A percentile compares a stretch with the other conserved stretches of the same genome.
Evolutionary conservation across 371 early-diverging fungal genomes (phyloP).

Genomic region (Batkoa obscura): DNA sequence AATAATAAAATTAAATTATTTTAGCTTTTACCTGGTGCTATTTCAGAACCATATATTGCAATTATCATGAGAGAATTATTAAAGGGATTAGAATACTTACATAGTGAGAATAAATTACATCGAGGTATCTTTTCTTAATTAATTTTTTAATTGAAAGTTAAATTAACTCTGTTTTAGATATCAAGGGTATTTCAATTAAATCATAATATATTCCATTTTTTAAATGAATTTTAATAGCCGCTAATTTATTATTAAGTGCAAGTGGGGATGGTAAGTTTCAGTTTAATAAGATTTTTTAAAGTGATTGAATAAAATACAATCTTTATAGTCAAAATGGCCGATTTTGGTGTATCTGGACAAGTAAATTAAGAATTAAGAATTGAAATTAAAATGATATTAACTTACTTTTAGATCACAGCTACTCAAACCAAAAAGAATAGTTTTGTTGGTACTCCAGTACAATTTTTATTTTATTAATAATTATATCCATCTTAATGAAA

Average conservation of each 20-base stretch:
- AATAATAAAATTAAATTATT: not conserved
- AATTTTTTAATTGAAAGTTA: not conserved
- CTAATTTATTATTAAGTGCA: conserved; percentile 60
- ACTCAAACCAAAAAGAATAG: conserved; percentile 89
- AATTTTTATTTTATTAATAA: not conserved
- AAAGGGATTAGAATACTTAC: conserved; percentile 86
- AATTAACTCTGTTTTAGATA: conserved; percentile 20
- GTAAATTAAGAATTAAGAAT: conserved; percentile 17
- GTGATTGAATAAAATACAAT: not conserved
- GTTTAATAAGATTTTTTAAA: not conserved
- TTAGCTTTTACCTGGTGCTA: conserved; percentile 58
- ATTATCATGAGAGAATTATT: conserved; percentile 80
- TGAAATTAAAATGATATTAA: not conserved
- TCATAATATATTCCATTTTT: not conserved
- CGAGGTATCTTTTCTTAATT: conserved; percentile 31
- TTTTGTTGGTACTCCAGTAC: conserved; percentile 95
- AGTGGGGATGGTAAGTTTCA: conserved; percentile 36
- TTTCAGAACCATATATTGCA: conserved; percentile 78
- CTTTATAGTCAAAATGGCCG: conserved; percentile 71
- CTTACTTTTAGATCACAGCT: conserved; percentile 45
- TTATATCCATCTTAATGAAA: conserved; percentile 18
- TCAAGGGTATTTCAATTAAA: conserved; percentile 29
- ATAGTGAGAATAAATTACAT: conserved; percentile 84
- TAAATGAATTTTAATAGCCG: conserved; percentile 34
- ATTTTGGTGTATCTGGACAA: conserved; percentile 96